Evolutionary conservation across 1,284 basidiomycete species (phyloP).

Genomic region (Taiwanofungus camphoratus): DNA sequence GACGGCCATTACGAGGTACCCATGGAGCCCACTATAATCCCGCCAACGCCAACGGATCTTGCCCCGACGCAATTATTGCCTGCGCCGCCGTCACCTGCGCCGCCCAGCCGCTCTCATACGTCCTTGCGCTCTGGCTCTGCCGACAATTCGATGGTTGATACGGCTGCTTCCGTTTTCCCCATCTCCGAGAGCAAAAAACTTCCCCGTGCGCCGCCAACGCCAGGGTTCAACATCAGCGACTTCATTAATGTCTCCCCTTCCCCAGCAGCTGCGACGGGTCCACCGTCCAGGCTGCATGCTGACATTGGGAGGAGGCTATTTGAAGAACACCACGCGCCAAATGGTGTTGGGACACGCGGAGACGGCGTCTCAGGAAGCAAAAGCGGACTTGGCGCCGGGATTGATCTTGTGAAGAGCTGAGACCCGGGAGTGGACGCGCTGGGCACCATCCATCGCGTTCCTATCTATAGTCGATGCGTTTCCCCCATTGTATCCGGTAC

Average conservation of each 20-base stretch:
- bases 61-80: constrained; percentile 24
- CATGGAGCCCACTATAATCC: constrained; percentile 26
- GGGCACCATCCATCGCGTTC: no score
- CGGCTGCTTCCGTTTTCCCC: constrained; percentile 7
- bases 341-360: constrained; percentile 7
- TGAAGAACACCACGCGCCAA: constrained; percentile 51
- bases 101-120: constrained; percentile 7
- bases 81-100: constrained; percentile 26
- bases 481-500: background rate
- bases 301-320: constrained; percentile 66
- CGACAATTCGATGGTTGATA: constrained; percentile 9
- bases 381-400: constrained; percentile 37
- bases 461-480: background rate
- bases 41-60: constrained; percentile 33
- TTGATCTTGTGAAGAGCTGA: constrained; percentile 42
- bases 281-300: constrained; percentile 39
- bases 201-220: constrained; percentile 33
- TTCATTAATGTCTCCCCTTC: constrained; percentile 72
- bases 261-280: constrained; percentile 33
- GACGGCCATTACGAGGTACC: constrained; percentile 14
- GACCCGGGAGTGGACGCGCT: constrained; percentile 1
- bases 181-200: constrained; percentile 4
- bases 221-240: constrained; percentile 60
- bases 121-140: constrained; percentile 8
- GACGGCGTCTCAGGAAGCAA: constrained; percentile 11